phyloP scores from a whole-genome alignment of 768 basidiomycete species.

The Kwoniella dejecticola region DNA sequence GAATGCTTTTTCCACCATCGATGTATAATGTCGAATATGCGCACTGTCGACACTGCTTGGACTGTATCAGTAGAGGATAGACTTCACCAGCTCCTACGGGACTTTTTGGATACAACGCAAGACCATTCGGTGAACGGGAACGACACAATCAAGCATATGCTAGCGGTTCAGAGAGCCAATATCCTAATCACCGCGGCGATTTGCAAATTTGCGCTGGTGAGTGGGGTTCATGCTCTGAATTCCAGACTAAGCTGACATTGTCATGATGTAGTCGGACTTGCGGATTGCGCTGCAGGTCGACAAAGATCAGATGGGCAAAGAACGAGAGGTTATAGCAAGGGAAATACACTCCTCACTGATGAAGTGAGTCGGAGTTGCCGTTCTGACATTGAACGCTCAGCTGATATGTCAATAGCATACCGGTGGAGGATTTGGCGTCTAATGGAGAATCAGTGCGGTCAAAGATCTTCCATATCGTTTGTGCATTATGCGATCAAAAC shows the following conservation, averaged over 20 bases:
- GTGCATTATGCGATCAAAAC: conserved; percentile 36
- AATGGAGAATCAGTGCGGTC: conserved; percentile 49
- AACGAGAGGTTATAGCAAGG: conserved; percentile 45
- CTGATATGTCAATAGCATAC: conserved; percentile 32
- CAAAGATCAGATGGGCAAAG: conserved; percentile 40
- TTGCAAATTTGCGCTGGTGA: conserved; percentile 50
- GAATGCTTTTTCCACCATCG: conserved; percentile 50
- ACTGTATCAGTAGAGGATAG: conserved; percentile 38
- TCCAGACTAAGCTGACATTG: not conserved
- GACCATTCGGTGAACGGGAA: conserved; percentile 17
- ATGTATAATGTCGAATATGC: conserved; percentile 26
- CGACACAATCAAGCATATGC: conserved; percentile 26
- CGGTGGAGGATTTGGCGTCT: conserved; percentile 48
- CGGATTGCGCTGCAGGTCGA: conserved; percentile 41
- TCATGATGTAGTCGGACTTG: conserved; percentile 35
- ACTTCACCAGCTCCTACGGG: conserved; percentile 33
- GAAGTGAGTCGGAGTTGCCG: conserved; percentile 28
- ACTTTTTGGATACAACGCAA: conserved; percentile 24
- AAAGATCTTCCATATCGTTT: conserved; percentile 50
- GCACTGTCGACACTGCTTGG: conserved; percentile 33
- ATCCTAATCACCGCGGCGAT: conserved; percentile 51
- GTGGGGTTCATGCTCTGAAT: conserved; percentile 6
- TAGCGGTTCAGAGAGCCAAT: conserved; percentile 51
- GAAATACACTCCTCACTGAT: conserved; percentile 46
- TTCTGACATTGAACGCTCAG: not conserved